A percentile compares a stretch with the other conserved stretches of the same genome.
These are phyloP conservation scores for Hemisphaericaspora xylofermentans DNA, from an alignment of 1,139 yeast genomes.

Conservation along the genomic window DNA sequence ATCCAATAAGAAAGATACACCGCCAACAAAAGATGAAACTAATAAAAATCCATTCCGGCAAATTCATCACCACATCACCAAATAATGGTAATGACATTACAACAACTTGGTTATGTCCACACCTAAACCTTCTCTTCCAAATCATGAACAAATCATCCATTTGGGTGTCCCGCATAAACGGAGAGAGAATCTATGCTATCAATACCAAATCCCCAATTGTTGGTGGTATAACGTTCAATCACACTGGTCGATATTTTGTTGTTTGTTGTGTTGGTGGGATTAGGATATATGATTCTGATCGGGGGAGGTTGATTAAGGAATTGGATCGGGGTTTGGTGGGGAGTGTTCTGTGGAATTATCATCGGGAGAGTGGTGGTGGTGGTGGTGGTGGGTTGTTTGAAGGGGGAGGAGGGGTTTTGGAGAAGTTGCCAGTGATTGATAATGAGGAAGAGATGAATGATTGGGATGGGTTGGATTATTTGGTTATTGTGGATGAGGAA, in stretches of 20 bases:
- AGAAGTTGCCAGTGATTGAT: conserved; percentile 24
- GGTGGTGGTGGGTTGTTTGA: too few species aligned
- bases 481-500: conserved; percentile 30
- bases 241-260: conserved; percentile 42
- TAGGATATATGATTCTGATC: conserved; percentile 50
- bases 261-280: conserved; percentile 46
- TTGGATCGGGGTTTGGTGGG: conserved; percentile 22
- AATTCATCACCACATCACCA: background rate
- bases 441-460: background rate
- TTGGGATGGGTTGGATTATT: conserved; percentile 24
- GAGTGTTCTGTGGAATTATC: too few species aligned
- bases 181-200: conserved; percentile 54
- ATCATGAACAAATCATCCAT: conserved; percentile 49
- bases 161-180: conserved; percentile 54
- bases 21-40: background rate
- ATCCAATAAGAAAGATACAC: too few species aligned
- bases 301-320: conserved; percentile 38
- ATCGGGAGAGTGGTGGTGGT: too few species aligned
- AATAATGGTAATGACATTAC: conserved; percentile 30
- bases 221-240: conserved; percentile 33
- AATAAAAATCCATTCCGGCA: background rate
- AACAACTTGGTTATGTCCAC: conserved; percentile 57
- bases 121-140: too few species aligned
- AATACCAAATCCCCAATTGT: conserved; percentile 38
- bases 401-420: too few species aligned